These are phyloP conservation scores for Hygrophorus pudorinus DNA, from an alignment of 768 basidiomycete genomes.

Conservation along the genomic window DNA sequence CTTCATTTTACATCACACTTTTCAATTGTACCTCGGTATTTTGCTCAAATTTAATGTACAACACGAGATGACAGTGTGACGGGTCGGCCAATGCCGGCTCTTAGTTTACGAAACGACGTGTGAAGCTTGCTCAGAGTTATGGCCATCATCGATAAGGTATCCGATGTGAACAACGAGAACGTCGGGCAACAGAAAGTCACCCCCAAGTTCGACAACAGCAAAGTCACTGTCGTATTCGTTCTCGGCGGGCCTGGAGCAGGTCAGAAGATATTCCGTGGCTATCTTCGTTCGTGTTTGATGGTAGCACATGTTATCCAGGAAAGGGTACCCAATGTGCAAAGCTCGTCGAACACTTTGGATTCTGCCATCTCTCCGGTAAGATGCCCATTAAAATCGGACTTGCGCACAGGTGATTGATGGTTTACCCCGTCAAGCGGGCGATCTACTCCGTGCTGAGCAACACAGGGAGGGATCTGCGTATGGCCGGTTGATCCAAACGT, in stretches of 20 bases:
- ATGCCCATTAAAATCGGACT: not conserved
- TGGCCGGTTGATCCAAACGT: conserved; percentile 75
- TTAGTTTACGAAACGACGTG: too few relatives aligned
- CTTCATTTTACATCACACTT: too few relatives aligned
- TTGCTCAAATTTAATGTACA: too few relatives aligned
- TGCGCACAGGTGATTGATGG: not conserved
- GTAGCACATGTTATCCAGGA: conserved; percentile 36
- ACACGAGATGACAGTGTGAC: too few relatives aligned
- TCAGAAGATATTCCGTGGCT: too few relatives aligned
- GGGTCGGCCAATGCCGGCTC: too few relatives aligned
- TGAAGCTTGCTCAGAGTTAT: too few relatives aligned
- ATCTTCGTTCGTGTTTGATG: conserved; percentile 4
- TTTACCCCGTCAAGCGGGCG: conserved; percentile 58
- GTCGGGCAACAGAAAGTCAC: too few relatives aligned
- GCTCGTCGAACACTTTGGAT: conserved; percentile 77
- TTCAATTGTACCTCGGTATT: too few relatives aligned
- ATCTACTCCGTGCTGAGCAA: conserved; percentile 93
- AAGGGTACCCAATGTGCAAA: conserved; percentile 92
- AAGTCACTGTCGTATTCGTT: conserved; percentile 88
- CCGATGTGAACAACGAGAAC: conserved; percentile 29
- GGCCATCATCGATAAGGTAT: too few relatives aligned
- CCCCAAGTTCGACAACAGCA: conserved; percentile 53
- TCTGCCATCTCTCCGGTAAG: conserved; percentile 89
- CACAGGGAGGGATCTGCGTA: conserved; percentile 73
- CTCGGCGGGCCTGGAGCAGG: conserved; percentile 97